Percentiles rank a stretch among this genome's conserved stretches.
Conservation (phyloP, 148 eudicot genomes). For the Nyssa sinensis region DNA sequence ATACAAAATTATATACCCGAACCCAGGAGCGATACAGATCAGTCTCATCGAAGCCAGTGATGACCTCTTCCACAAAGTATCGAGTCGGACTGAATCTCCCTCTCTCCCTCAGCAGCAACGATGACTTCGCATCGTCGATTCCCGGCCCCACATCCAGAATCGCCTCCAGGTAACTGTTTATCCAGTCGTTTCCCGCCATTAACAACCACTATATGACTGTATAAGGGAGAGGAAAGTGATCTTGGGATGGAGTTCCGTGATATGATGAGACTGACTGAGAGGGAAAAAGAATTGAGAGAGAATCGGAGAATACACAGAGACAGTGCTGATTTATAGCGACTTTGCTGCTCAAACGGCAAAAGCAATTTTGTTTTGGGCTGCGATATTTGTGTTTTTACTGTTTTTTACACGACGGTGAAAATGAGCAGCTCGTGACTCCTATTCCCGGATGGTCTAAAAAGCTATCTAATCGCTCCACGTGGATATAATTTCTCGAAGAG, state of each 20-base stretch:
- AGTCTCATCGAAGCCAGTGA: conserved; percentile 88
- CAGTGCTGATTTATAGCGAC: not conserved
- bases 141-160: conserved; percentile 91
- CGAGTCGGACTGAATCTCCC: conserved; percentile 91
- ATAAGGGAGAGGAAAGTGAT: too few relatives aligned
- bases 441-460: too few relatives aligned
- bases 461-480: too few relatives aligned
- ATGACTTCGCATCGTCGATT: conserved; percentile 71
- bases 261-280: too few relatives aligned
- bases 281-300: too few relatives aligned
- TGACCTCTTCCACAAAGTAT: conserved; percentile 86
- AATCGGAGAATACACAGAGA: not conserved
- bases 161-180: conserved; percentile 92
- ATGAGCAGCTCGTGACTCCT: too few relatives aligned
- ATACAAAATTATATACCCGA: conserved; percentile 42
- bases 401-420: too few relatives aligned
- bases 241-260: too few relatives aligned
- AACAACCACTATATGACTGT: not conserved
- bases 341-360: not conserved
- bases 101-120: conserved; percentile 73
- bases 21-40: conserved; percentile 96
- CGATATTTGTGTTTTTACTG: too few relatives aligned
- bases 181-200: conserved; percentile 99
- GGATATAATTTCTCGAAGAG: too few relatives aligned
- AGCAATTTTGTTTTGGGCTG: too few relatives aligned